Base-by-base conservation (phyloP, 139 green algal genomes). In the Chlorella sp. region DNA sequence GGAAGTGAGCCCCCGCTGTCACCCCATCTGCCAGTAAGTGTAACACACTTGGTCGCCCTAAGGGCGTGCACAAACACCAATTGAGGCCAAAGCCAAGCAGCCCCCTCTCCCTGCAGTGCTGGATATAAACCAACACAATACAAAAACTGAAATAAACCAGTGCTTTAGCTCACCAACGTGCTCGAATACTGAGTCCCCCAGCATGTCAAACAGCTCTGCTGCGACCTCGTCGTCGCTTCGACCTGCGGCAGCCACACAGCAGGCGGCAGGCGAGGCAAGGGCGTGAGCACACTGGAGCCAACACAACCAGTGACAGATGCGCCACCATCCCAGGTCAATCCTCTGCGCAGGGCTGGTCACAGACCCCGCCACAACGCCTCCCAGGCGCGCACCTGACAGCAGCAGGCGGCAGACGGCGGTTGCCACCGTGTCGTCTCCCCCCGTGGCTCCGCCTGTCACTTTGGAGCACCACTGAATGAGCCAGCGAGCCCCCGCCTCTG, bases 161-260 rank as follows among this genome's bases (percentile, higher is more conserved):
- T 60, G 9, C 13, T 1, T 28, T 6, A 24, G 41, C 79, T 56
- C 65, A 84, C 80, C 58, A 81, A 98, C 90, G 9, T 87, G 40
- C n/a, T 98, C 95, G 58, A 98, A 93, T 17, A 90, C 91, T 38
- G 64, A 72, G 22, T 96, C 92, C 0, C 96, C 95, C 79, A 98
- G 80, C 74, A 98, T 75, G 58, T 98, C 95, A 81, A 96, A 93
- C 48, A 98, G 88, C 85, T 97, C 91, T 0, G 92, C 90, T 28
- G 94, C 96, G 40, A 89, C 38, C 80, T 88, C 86, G 41, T 95
- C 93, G 32, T 90, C 86, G 58, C 67, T 62, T 1, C 81, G 73
- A 20, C 28, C 54, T 76, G 73, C 70, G 46, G 30, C 8, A 11
- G 58, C 22, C 30, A 41, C 1, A 8, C 0, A 22, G 69, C 20